Evolutionary conservation across 176 grass and related monocot genomes (phyloP), one percentile per base, ranked within the genome.

Genomic region (Raddia guianensis): DNA sequence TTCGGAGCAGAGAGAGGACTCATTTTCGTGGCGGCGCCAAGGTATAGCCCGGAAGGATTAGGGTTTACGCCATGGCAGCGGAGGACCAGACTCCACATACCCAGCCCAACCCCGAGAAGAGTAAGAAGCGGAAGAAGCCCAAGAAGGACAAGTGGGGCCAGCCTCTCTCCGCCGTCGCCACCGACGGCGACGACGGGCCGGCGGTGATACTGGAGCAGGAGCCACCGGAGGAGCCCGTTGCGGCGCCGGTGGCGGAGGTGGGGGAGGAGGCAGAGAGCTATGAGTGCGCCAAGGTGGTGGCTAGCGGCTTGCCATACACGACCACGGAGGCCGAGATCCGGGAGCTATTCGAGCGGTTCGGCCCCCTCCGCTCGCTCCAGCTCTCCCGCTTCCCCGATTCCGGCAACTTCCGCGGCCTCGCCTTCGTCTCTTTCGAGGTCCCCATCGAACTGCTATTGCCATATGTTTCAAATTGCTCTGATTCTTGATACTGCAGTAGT

Each of bases 91-190:
- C 63, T 63, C 55, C 82, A 3, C 47, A 46, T 49, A 80, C 77
- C 8, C 55, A 68, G 11, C 34, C 52, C 32, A 85, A 72, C 69
- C 32, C 67, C 11, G 83, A 82, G 42, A 90, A 85, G 50, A 70
- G 61, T 27, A 89, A 80, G 82, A 94, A 89, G 90, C 72, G 82
- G 77, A 90, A 91, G 85, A 97, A 97, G 69, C 59, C 84, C 12
- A 93, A 87, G 83, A 97, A 75, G 76, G 96, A 99, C 73, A 95
- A 91, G 71, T 99, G 92, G 92, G 92, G 96, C 12, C 92, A 93
- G 72, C 86, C 90, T 48, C 46, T 93, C 70, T 65, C 73, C 46
- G 51, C 62, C 49, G 57, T 65, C 13, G 43, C 62, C 16, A 73
- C 73, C 37, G 37, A 40, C n/a, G 75, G 86, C 16, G 77, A 73